Evolutionary conservation across 2,329 filamentous ascomycete genomes (phyloP).

Genomic region (Fonsecaea pedrosoi): DNA sequence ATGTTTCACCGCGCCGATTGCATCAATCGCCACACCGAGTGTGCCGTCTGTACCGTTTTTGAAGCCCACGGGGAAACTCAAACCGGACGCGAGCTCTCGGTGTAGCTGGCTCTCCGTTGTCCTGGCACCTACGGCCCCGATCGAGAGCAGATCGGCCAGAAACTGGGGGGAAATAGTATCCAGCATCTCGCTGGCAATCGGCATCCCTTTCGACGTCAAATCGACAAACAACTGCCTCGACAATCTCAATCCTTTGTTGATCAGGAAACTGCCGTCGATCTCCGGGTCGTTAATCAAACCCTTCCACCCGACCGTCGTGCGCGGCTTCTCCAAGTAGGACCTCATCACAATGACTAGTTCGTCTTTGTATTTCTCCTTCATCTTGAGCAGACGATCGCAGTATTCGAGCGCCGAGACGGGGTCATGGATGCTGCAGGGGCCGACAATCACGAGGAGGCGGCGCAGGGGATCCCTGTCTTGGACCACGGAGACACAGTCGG

Average conservation of each 20-base stretch:
- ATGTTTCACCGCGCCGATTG: constrained; percentile 74
- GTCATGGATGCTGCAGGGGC: constrained; percentile 97
- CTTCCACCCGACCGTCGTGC: constrained; percentile 98
- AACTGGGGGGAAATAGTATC: constrained; percentile 99
- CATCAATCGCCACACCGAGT: constrained; percentile 89
- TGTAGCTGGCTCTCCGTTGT: constrained; percentile 97
- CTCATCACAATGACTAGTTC: constrained; percentile 96
- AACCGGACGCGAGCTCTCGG: constrained; percentile 89
- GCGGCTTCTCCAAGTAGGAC: constrained; percentile 97
- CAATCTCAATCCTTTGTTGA: constrained; percentile 95
- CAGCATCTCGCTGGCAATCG: constrained; percentile 96
- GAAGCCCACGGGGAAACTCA: constrained; percentile 98
- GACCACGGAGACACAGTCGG: constrained; percentile 74
- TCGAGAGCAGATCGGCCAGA: constrained; percentile 91
- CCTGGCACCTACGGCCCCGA: constrained; percentile 92
- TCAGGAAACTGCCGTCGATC: constrained; percentile 95
- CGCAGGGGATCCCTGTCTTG: constrained; percentile 69
- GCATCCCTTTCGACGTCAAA: constrained; percentile 84
- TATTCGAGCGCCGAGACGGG: constrained; percentile 88
- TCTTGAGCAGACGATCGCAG: constrained; percentile 74
- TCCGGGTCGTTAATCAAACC: constrained; percentile 98
- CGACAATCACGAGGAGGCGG: constrained; percentile 90
- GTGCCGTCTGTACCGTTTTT: constrained; percentile 98
- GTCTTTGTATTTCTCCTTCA: constrained; percentile 78
- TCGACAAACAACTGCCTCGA: constrained; percentile 94